Base-by-base conservation (phyloP, 352 stramenopile species). In the Albugo candida region DNA sequence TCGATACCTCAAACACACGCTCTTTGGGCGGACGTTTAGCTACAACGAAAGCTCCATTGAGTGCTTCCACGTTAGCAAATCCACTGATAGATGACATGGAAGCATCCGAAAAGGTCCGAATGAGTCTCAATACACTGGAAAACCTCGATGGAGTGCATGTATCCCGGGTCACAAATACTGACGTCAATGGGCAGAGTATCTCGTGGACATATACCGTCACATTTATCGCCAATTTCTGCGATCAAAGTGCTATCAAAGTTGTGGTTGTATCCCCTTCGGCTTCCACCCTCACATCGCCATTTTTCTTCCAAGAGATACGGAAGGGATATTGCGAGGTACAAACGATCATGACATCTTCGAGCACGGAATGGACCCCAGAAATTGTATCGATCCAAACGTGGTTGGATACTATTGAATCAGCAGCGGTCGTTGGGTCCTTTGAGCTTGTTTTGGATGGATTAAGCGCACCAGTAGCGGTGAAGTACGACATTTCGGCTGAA, bases 241-340 rank as follows among this genome's bases (percentile, higher is more conserved):
- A 92, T 56, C 59, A 85, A 39, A 62, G 78, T 41, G 13, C 58
- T 0, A 24, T 49, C 0, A 85, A 81, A 45, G 61, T 70, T 54
- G 35, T 49, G 5, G 8, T 31, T 8, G 8, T 8, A 3, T 31
- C 24, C 24, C 8, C 24, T 31, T 67, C 65, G 2, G 54, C 57
- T 12, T 67, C 70, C 2, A 2, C 63, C 11, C 35, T 71, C 18
- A 65, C 60, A 0, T 50, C 54, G 1, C 57, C 67, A 0, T 53
- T 59, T 8, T n/a, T 60, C 13, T 82, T 84, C 42, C 78, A 43
- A 0, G 61, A 86, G 44, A 46, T 89, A 1, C 72, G 85, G 14
- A 79, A 78, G 13, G 93, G 92, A 27, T 53, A 84, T n/a, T 93
- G 89, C 14, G 93, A 98, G 58, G 71, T 98, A 5, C 93, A 98